Percentiles rank a stretch among this genome's conserved stretches.
These are phyloP conservation scores for Solanum habrochaites DNA, from an alignment of 257 asterid species.

Conservation along the genomic window DNA sequence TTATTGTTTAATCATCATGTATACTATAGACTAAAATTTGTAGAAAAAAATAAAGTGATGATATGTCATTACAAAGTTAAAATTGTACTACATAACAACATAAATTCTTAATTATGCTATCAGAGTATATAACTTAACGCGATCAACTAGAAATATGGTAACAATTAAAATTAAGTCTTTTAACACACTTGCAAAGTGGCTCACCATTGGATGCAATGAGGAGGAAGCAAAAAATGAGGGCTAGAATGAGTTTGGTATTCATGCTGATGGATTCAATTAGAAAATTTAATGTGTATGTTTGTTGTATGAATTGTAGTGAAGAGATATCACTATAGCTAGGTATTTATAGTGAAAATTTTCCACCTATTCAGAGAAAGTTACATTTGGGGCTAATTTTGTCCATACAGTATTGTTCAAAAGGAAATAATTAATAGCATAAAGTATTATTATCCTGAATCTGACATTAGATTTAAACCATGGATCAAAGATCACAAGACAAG, in stretches of 20 bases:
- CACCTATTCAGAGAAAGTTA: neutral
- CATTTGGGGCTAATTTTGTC: neutral
- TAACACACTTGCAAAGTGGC: neutral
- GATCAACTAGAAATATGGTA: no score
- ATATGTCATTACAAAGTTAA: no score
- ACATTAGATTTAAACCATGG: neutral
- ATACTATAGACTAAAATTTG: no score
- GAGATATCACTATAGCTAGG: neutral
- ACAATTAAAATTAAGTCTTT: no score
- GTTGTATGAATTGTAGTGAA: neutral
- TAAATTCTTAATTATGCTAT: no score
- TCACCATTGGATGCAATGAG: neutral
- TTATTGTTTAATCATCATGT: neutral
- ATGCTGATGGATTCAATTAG: neutral
- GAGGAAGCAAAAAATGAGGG: constrained; percentile 3
- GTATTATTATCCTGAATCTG: neutral
- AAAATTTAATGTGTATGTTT: neutral
- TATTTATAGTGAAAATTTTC: neutral
- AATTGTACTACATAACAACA: no score
- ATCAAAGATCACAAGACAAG: neutral
- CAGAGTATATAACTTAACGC: no score
- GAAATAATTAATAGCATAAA: neutral
- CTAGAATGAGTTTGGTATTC: neutral
- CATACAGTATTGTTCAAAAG: neutral
- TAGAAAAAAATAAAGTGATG: no score